Percentiles rank a stretch among this genome's conserved stretches.
phyloP scores from a whole-genome alignment of 495 filamentous ascomycete genomes.

The Aspergillus biplanus region DNA sequence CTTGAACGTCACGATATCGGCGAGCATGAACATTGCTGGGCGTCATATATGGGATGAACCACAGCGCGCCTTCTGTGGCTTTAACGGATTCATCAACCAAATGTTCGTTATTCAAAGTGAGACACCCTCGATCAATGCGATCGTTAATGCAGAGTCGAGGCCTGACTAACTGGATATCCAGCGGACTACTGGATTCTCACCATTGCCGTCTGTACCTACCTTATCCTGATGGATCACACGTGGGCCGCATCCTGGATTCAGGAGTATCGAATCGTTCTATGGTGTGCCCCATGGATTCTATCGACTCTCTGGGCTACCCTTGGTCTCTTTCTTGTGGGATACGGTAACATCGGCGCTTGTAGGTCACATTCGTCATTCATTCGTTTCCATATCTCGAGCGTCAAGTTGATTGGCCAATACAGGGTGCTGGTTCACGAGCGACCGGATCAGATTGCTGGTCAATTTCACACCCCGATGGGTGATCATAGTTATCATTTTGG shows the following conservation, averaged over 20 bases:
- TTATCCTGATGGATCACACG: slow-evolving; percentile 19
- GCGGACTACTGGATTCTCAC: slow-evolving; percentile 19
- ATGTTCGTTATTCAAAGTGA: slow-evolving; percentile 20
- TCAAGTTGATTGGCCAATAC: neutral
- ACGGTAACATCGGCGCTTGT: slow-evolving; percentile 14
- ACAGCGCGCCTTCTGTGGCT: slow-evolving; percentile 8
- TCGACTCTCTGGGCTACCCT: slow-evolving; percentile 15
- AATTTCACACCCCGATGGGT: slow-evolving; percentile 14
- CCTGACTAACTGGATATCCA: neutral
- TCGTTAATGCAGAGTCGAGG: neutral
- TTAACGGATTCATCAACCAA: slow-evolving; percentile 17
- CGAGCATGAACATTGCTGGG: slow-evolving; percentile 15
- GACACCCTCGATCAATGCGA: neutral
- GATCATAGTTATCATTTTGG: slow-evolving; percentile 12
- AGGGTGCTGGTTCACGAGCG: slow-evolving; percentile 21
- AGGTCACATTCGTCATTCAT: neutral
- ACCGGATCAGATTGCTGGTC: slow-evolving; percentile 9
- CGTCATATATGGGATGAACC: slow-evolving; percentile 10
- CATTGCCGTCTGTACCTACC: slow-evolving; percentile 17
- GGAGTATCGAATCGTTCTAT: slow-evolving; percentile 12
- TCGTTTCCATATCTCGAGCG: neutral
- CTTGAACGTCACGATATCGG: slow-evolving; percentile 8
- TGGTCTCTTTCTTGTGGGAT: slow-evolving; percentile 13
- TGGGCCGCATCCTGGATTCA: slow-evolving; percentile 14
- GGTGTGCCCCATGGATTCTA: slow-evolving; percentile 11